A percentile compares a stretch with the other conserved stretches of the same genome.
Conservation (phyloP, 2,329 filamentous ascomycete species). For the Cytospora mali region DNA sequence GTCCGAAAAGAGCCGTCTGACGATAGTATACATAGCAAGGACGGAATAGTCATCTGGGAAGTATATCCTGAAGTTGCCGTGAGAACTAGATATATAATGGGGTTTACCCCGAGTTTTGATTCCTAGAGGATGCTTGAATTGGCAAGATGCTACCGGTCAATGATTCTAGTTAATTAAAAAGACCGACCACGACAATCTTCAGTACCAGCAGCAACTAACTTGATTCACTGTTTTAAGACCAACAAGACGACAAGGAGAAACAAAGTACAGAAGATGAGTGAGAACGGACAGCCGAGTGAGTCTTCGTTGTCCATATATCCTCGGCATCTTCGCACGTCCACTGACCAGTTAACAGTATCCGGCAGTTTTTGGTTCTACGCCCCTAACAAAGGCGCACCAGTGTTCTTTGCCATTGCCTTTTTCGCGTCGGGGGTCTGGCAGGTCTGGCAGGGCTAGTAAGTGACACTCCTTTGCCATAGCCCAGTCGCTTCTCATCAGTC, state of each 20-base stretch:
- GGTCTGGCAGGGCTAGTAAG: conserved; percentile 51
- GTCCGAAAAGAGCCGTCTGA: background rate
- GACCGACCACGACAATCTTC: background rate
- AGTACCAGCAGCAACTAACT: background rate
- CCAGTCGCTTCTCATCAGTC: background rate
- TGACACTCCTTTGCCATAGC: conserved; percentile 15
- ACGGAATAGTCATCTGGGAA: background rate
- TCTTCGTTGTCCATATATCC: background rate
- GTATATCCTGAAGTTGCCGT: background rate
- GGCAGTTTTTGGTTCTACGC: conserved; percentile 51
- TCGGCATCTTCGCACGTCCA: background rate
- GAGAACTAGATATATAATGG: background rate
- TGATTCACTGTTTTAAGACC: no score
- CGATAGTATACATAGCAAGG: background rate
- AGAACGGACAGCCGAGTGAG: conserved; percentile 15
- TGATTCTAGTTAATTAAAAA: background rate
- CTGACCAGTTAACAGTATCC: conserved; percentile 37
- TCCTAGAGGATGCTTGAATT: background rate
- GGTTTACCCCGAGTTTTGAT: background rate
- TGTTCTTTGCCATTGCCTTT: conserved; percentile 51
- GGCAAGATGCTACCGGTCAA: background rate
- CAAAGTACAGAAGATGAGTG: conserved; percentile 6
- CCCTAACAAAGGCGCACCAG: conserved; percentile 50
- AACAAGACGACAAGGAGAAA: background rate
- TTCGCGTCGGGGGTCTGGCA: conserved; percentile 42